These are phyloP conservation scores for Arthonia radiata DNA, from an alignment of 495 filamentous ascomycete species.

Conservation along the genomic window DNA sequence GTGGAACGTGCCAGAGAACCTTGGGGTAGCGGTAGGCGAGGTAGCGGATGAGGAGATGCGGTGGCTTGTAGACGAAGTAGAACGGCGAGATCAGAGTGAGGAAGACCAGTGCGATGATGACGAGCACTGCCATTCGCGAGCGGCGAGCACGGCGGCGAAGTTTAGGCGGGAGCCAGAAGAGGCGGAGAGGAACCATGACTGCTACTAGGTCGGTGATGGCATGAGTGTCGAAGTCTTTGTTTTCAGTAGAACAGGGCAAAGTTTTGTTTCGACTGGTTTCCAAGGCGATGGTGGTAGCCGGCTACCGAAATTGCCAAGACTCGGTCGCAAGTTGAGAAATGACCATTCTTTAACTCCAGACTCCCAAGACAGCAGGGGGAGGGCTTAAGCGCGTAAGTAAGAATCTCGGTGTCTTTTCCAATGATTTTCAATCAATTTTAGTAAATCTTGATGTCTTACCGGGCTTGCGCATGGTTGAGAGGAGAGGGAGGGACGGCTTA, in stretches of 20 bases:
- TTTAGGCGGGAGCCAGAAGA: constrained; percentile 25
- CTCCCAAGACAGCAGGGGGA: no score
- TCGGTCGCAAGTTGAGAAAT: no score
- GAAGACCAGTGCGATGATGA: constrained; percentile 20
- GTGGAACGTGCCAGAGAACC: constrained; percentile 41
- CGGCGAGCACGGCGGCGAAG: constrained; percentile 28
- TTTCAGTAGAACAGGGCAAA: neutral
- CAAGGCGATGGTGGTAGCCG: neutral
- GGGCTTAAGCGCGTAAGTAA: no score
- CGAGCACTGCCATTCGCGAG: constrained; percentile 27
- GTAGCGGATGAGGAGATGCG: constrained; percentile 34
- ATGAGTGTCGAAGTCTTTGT: neutral
- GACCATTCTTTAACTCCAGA: no score
- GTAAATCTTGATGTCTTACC: no score
- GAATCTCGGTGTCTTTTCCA: no score
- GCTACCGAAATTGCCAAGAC: neutral
- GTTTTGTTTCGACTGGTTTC: neutral
- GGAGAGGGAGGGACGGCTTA: no score
- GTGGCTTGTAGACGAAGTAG: constrained; percentile 52
- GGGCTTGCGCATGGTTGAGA: no score
- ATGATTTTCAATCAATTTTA: no score
- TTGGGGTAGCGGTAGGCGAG: constrained; percentile 47
- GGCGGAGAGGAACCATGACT: constrained; percentile 9
- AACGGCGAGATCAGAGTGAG: constrained; percentile 28
- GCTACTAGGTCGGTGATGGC: neutral